Base-by-base conservation (phyloP, 2,329 filamentous ascomycete species). In the Gaeumannomyces tritici region DNA sequence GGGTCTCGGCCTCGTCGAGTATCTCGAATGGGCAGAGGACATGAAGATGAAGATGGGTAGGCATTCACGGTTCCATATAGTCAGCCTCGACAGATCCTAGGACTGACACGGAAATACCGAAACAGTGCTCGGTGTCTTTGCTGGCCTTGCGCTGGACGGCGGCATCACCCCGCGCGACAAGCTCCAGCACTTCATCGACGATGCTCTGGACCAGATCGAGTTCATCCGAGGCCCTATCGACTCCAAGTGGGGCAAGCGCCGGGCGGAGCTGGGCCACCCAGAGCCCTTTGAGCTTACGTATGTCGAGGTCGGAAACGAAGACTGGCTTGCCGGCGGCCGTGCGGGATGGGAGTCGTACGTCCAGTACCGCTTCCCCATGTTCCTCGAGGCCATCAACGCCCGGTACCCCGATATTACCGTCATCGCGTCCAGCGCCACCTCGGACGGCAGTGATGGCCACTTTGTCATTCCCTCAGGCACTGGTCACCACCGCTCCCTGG, bases 261-360 rank as follows among this genome's bases (percentile, higher is more conserved):
- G 86, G 24, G 84, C 84, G 8, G 73, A 79, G 56, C 76, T 86
- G 2, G 87, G 87, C 4, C 82, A 88, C 67, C 79, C 83, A 0
- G 77, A 84, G 63, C 86, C 87, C 0, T 89, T 84, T 74, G 75
- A 70, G 33, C 76, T 89, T 59, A 75, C 80, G 13, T 86, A 82
- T 66, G 83, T 89, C 62, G 87, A 89, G 72, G 74, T 89, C 56
- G 87, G 87, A 63, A 89, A 89, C 70, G 87, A 89, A 70, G 87
- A 89, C 61, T 83, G 82, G 76, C 79, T 88, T 4, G 79, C 42
- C 21, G 77, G 78, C 4, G 80, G 79, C 6, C 75, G 77, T 2
- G 67, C 69, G 0, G 77, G 80, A 5, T 80, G 76, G 70, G 72
- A 77, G 1, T 77, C 80, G 7, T 82, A 79, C 67, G 76, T 79